Percentiles rank a stretch among this genome's conserved stretches.
Conservation (phyloP, 768 basidiomycete genomes). For the Mycena latifolia region DNA sequence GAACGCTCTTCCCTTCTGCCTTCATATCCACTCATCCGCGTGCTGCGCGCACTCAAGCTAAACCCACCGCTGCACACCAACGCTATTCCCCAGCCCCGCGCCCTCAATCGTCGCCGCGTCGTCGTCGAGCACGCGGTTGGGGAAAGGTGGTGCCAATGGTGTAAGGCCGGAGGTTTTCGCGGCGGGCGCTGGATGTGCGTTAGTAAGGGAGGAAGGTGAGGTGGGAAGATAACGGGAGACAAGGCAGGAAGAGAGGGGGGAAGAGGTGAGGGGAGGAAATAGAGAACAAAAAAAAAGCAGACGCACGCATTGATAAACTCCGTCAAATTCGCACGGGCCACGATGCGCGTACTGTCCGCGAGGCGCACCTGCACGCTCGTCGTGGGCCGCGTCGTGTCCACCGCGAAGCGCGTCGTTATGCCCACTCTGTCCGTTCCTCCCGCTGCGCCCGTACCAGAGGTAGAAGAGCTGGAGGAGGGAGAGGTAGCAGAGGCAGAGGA, state of each 20-base stretch:
- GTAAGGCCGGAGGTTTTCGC: constrained; percentile 64
- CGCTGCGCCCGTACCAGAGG: no score
- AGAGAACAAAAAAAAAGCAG: no score
- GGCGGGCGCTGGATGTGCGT: constrained; percentile 58
- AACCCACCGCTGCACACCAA: constrained; percentile 76
- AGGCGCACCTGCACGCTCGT: constrained; percentile 82
- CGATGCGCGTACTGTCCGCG: constrained; percentile 78
- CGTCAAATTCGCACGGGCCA: constrained; percentile 78
- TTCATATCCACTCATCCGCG: no score
- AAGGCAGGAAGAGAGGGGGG: no score
- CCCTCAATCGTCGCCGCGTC: constrained; percentile 63
- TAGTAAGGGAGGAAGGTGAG: no score
- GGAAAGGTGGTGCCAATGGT: constrained; percentile 80
- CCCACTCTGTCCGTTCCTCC: constrained; percentile 38
- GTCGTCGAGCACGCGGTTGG: constrained; percentile 66
- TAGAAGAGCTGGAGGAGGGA: neutral
- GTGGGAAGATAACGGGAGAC: no score
- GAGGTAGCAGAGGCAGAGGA: constrained; percentile 30
- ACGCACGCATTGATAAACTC: constrained; percentile 79
- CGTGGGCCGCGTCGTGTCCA: constrained; percentile 74
- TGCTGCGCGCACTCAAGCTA: no score
- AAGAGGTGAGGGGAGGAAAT: no score
- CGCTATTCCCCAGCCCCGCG: constrained; percentile 71
- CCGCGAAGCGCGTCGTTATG: constrained; percentile 65
- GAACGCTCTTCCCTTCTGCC: no score